Base-by-base conservation (phyloP, 805 yeast genomes). In the Spathaspora sp. region DNA sequence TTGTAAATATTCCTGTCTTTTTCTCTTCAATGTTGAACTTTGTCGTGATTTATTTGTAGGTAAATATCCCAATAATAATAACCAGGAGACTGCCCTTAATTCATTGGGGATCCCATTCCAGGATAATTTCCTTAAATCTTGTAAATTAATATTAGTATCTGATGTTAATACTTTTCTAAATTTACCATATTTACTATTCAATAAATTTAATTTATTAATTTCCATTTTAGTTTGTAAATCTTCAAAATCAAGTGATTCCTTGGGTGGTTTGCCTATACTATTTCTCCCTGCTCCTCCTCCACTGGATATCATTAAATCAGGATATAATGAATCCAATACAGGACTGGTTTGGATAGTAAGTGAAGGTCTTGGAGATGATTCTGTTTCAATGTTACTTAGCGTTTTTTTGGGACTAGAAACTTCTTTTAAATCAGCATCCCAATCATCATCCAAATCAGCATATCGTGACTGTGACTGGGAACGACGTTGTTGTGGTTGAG, bases 21-120 rank as follows among this genome's bases (percentile, higher is more conserved):
- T 93, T 52, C 96, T 79, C 52, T 80, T 77, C 49, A 93, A 67
- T 1, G 91, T 85, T 0, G 85, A 66, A 4, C 72, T 80, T 58
- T 96, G 84, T 49, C 98, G 77, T 45, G 85, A 82, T 23, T 85
- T 79, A 63, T 91, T 94, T 1, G 94, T 82, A 1, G 99, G 97
- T 38, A 93, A 71, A 65, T 94, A 94, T 0, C 98, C 98, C 48
- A 93, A 76, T 47, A 94, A 67, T 16, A 92, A 70, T 69, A 90
- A 96, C 99, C 99, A 94, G 11, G 88, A 82, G 42, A 86, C 69
- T 0, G 97, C 88, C 52, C 98, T 76, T 52, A 91, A 75, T 52
- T 84, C 85, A 11, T 79, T 71, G 0, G 99, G 98, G 5, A 94
- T 81, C 1, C 99, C 99, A 60, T 92, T 87, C 98, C 99, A 94